Evolutionary conservation across 257 asterid genomes (phyloP).

Genomic region (Solanum habrochaites): DNA sequence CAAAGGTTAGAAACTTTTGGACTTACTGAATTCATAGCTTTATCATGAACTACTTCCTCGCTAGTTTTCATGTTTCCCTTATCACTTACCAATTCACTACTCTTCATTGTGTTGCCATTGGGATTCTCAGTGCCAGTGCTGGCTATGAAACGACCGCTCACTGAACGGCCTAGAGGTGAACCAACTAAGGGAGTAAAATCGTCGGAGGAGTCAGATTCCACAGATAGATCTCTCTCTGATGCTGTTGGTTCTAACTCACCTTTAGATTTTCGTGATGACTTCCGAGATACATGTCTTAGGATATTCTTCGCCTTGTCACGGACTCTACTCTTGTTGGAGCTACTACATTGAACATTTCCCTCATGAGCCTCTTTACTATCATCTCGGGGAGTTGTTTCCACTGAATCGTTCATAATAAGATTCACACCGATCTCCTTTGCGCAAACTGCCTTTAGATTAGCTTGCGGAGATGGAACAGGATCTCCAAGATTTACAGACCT

Average conservation of each 20-base stretch:
- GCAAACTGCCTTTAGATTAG: slow-evolving; percentile 37
- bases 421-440: slow-evolving; percentile 39
- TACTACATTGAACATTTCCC: background rate
- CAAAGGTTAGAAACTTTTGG: background rate
- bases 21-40: background rate
- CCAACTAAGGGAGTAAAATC: background rate
- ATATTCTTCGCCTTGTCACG: background rate
- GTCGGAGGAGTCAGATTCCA: background rate
- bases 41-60: background rate
- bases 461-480: slow-evolving; percentile 30
- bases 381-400: slow-evolving; percentile 14
- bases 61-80: background rate
- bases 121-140: background rate
- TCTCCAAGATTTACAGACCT: slow-evolving; percentile 19
- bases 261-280: background rate
- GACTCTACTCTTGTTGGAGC: background rate
- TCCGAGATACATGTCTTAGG: background rate
- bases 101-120: background rate
- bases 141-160: background rate
- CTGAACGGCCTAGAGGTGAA: background rate
- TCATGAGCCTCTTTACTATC: slow-evolving; percentile 1
- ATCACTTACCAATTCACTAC: background rate
- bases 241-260: slow-evolving; percentile 3
- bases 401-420: slow-evolving; percentile 33
- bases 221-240: background rate